phyloP scores from a whole-genome alignment of 140 eudicot species.

The Stevia rebaudiana region DNA sequence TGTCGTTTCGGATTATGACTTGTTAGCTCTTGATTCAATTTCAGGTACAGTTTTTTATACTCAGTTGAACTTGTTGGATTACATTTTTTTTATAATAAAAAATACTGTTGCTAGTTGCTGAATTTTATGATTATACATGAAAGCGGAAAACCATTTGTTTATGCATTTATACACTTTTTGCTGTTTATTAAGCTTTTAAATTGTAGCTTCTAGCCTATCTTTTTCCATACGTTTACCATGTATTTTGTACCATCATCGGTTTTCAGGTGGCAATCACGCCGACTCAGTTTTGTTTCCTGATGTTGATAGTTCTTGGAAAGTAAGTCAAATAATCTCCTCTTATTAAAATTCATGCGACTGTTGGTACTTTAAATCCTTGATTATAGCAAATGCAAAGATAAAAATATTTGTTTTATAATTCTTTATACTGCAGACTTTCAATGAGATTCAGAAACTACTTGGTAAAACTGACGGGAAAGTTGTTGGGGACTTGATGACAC shows the following conservation, averaged over 20 bases:
- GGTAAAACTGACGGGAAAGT: constrained; percentile 90
- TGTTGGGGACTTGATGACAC: constrained; percentile 89
- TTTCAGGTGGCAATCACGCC: constrained; percentile 60
- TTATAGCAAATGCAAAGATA: neutral
- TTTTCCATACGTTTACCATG: neutral
- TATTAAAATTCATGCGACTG: neutral
- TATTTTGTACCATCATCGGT: neutral
- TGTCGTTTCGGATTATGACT: constrained; percentile 94
- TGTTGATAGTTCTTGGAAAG: constrained; percentile 94
- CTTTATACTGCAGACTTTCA: constrained; percentile 58
- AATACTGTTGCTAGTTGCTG: neutral
- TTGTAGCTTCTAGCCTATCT: neutral
- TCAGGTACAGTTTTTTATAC: constrained; percentile 47
- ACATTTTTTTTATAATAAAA: neutral
- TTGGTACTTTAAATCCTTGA: neutral
- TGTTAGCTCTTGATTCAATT: constrained; percentile 87
- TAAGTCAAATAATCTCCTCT: constrained; percentile 30
- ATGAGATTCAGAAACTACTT: constrained; percentile 77
- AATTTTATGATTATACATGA: neutral
- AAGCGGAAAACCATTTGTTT: neutral
- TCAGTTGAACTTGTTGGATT: constrained; percentile 1
- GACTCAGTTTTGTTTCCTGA: constrained; percentile 81
- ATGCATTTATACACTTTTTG: neutral
- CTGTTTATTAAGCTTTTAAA: constrained; percentile 6
- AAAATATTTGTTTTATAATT: neutral